phyloP scores from a whole-genome alignment of 2,329 filamentous ascomycete species.

The Capronia epimyces region DNA sequence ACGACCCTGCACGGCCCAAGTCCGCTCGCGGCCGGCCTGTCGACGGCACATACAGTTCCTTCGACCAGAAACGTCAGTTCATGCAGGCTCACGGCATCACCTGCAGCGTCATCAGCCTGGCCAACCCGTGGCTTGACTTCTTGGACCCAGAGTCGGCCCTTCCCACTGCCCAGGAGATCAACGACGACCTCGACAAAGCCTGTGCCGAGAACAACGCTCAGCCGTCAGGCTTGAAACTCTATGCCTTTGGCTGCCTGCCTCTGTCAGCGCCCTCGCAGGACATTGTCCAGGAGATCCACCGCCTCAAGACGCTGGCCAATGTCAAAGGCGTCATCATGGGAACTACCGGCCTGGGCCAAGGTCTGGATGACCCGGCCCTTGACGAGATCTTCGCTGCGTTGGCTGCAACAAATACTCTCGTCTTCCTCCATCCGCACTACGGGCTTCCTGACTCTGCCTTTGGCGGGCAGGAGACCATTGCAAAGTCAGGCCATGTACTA shows the following conservation, averaged over 20 bases:
- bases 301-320: conserved; percentile 57
- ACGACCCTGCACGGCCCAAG: conserved; percentile 37
- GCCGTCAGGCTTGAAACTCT: conserved; percentile 50
- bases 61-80: conserved; percentile 73
- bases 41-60: conserved; percentile 75
- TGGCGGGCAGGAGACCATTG: conserved; percentile 64
- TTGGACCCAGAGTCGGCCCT: conserved; percentile 57
- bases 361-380: conserved; percentile 70
- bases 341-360: conserved; percentile 71
- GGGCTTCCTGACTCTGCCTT: conserved; percentile 76
- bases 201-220: conserved; percentile 50
- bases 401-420: conserved; percentile 56
- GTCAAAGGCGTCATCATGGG: conserved; percentile 85
- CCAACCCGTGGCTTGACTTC: conserved; percentile 94
- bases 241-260: conserved; percentile 77
- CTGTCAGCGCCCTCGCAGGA: conserved; percentile 60
- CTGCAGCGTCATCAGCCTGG: conserved; percentile 78
- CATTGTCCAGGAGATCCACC: conserved; percentile 60
- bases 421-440: conserved; percentile 91
- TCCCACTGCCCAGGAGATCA: conserved; percentile 61
- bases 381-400: conserved; percentile 68
- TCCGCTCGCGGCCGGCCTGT: conserved; percentile 67
- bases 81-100: conserved; percentile 81
- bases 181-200: conserved; percentile 68
- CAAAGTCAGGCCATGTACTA: conserved; percentile 78